Conservation (phyloP, 2,329 filamentous ascomycete genomes). For the Xylaria sp. region DNA sequence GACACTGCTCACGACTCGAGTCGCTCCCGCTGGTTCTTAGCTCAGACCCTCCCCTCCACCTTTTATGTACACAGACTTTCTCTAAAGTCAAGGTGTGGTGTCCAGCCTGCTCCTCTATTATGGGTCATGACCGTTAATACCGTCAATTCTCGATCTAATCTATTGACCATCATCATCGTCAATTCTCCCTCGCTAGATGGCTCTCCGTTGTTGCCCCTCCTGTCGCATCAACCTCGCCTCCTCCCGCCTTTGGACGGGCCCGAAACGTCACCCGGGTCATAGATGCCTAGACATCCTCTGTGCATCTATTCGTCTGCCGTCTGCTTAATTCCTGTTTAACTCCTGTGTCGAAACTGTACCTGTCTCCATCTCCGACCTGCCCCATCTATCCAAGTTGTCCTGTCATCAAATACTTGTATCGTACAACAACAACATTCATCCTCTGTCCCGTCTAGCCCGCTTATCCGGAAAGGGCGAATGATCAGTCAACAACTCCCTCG, state of each 20-base stretch:
- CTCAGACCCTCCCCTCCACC: not conserved
- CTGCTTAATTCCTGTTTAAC: not conserved
- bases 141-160: constrained; percentile 22
- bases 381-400: not conserved
- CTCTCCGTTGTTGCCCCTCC: constrained; percentile 19
- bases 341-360: not conserved
- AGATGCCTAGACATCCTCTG: not conserved
- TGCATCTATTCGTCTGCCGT: no score
- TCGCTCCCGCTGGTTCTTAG: no score
- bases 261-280: constrained; percentile 4
- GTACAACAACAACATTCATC: constrained; percentile 14
- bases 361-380: not conserved
- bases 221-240: constrained; percentile 6
- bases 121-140: constrained; percentile 15
- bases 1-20: no score
- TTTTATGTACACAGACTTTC: not conserved
- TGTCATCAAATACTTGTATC: not conserved
- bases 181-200: constrained; percentile 10
- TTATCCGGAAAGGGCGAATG: constrained; percentile 4
- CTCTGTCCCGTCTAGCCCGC: not conserved
- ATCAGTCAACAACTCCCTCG: not conserved
- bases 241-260: constrained; percentile 12
- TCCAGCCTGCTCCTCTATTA: constrained; percentile 18
- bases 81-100: not conserved
- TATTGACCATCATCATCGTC: constrained; percentile 17